Conservation (phyloP, 495 filamentous ascomycete genomes). For the Aspergillus leporis region DNA sequence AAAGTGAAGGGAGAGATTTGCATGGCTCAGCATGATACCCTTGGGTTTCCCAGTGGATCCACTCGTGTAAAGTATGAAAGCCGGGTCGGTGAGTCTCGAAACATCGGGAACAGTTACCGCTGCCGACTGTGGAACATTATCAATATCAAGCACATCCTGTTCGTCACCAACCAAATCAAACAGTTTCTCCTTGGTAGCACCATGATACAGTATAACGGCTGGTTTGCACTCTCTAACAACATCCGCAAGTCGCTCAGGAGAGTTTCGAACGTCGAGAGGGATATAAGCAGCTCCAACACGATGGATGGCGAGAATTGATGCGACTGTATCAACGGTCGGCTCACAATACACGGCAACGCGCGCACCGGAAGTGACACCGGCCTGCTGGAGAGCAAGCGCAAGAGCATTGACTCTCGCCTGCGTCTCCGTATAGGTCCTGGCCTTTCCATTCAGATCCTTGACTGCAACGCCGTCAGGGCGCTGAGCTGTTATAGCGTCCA, state of each 20-base stretch:
- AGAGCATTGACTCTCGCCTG: slow-evolving; percentile 25
- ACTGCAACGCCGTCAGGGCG: not conserved
- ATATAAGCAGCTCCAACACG: slow-evolving; percentile 51
- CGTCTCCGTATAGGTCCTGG: not conserved
- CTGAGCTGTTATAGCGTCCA: not conserved
- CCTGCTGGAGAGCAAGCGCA: slow-evolving; percentile 25
- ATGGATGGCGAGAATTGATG: slow-evolving; percentile 54
- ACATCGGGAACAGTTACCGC: slow-evolving; percentile 16
- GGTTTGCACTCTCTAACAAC: slow-evolving; percentile 8
- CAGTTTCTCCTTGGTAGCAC: not conserved
- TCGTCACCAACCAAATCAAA: not conserved
- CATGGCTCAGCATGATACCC: slow-evolving; percentile 38
- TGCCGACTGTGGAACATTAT: not conserved
- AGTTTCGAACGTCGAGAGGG: slow-evolving; percentile 44
- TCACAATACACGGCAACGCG: slow-evolving; percentile 9
- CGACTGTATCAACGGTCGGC: slow-evolving; percentile 43
- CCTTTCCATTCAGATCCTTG: not conserved
- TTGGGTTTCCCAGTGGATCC: slow-evolving; percentile 42
- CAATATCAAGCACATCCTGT: not conserved
- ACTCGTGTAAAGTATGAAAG: slow-evolving; percentile 42
- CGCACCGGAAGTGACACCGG: slow-evolving; percentile 15
- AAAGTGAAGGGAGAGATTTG: slow-evolving; percentile 30
- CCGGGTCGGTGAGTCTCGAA: slow-evolving; percentile 9
- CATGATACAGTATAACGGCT: not conserved
- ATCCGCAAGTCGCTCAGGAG: not conserved